Base-by-base conservation (phyloP, 1,284 basidiomycete species). In the Rhodotorula sp. region DNA sequence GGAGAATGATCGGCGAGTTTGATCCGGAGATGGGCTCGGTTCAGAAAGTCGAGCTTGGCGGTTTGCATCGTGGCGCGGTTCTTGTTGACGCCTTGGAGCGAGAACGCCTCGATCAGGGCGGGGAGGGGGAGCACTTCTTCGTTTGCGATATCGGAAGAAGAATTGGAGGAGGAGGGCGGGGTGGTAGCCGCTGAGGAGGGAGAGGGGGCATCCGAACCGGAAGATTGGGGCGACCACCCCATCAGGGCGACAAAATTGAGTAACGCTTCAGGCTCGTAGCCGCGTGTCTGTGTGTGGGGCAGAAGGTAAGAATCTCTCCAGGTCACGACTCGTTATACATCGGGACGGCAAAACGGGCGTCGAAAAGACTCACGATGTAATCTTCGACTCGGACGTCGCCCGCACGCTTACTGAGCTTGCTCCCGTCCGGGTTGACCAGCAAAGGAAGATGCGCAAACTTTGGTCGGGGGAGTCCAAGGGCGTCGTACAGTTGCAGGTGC, bases 221-320 rank as follows among this genome's bases (percentile, higher is more conserved):
- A 68, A 8, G 68, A 68, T 54, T 77, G 74, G 16, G 86, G 86
- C 57, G 92, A 93, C 91, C 94, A 98, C 0, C 97, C 96, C 60
- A 94, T 90, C 31, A 98, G 83, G 1, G 91, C 93, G 5, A 98
- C 86, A 88, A 95, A 98, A 80, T 99, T 99, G 51, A 95, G 82
- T 7, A 99, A 81, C 0, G 95, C 93, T 68, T 88, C 87, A 0
- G 94, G 91, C 80, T 99, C 96, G 87, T 93, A 96, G 0, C 94
- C 95, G 61, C 82, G 80, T n/a, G 81, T 76, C 83, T 85, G 68
- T 26, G 6, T 0, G n/a, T 3, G 20, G 47, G 57, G 51, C 43
- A 34, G 21, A 46, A 15, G 3, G 16, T 46, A 5, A 51, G 31
- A 6, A 2, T 7, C 3, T 20, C 4, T 14, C 14, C 23, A 16